Percentiles rank a stretch among this genome's conserved stretches.
phyloP scores from a whole-genome alignment of 768 basidiomycete genomes.

The Mycena chlorophos region DNA sequence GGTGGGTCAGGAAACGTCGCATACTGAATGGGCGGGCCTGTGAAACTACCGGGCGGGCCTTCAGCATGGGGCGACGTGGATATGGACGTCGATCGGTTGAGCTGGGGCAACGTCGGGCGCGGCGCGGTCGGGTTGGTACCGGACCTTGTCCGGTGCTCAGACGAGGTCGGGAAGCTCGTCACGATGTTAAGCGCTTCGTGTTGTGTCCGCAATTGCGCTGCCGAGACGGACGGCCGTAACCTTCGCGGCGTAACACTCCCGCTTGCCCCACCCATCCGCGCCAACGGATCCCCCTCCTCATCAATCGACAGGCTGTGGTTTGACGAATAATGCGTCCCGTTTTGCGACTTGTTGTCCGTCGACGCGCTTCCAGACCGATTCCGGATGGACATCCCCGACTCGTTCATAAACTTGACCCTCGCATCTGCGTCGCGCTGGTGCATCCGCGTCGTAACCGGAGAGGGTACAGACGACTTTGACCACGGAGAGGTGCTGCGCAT shows the following conservation, averaged over 20 bases:
- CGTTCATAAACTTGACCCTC: conserved; percentile 78
- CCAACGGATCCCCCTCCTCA: conserved; percentile 57
- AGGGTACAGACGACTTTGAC: conserved; percentile 52
- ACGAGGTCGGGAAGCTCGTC: conserved; percentile 32
- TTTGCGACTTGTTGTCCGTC: conserved; percentile 68
- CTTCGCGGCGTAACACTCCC: conserved; percentile 61
- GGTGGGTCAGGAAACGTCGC: conserved; percentile 74
- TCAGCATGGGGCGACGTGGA: conserved; percentile 51
- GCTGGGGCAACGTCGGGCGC: conserved; percentile 48
- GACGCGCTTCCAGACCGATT: conserved; percentile 83
- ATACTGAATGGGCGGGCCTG: conserved; percentile 70
- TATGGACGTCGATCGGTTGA: conserved; percentile 57
- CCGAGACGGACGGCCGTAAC: conserved; percentile 74
- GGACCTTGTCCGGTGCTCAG: conserved; percentile 57
- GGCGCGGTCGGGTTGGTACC: conserved; percentile 63
- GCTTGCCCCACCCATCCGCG: conserved; percentile 42
- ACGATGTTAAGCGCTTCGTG: conserved; percentile 37
- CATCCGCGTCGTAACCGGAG: conserved; percentile 79
- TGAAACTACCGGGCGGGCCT: conserved; percentile 48
- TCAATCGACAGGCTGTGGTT: conserved; percentile 53
- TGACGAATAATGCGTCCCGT: conserved; percentile 50
- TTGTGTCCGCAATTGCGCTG: conserved; percentile 67
- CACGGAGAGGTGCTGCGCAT: conserved; percentile 36
- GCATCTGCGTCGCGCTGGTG: conserved; percentile 84
- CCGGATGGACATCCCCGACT: conserved; percentile 33